Evolutionary conservation across 495 filamentous ascomycete species (phyloP).

Genomic region (Penicillium ucsense): DNA sequence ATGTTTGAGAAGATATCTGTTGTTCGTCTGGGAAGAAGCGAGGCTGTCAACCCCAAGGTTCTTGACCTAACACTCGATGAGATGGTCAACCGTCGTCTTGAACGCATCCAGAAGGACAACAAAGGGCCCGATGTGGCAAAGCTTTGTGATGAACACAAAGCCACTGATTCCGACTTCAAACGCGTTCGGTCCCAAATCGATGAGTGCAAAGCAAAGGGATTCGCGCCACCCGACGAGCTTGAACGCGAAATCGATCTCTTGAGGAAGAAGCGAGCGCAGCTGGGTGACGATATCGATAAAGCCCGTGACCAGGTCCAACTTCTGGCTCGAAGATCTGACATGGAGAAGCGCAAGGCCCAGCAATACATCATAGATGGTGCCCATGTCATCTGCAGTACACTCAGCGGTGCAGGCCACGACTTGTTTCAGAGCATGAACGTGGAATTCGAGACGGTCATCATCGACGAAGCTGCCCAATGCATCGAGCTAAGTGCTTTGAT

Average conservation of each 20-base stretch:
- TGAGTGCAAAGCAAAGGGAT: conserved; percentile 52
- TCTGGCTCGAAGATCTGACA: conserved; percentile 66
- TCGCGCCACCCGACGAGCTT: conserved; percentile 51
- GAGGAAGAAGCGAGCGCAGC: conserved; percentile 63
- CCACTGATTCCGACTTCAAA: conserved; percentile 60
- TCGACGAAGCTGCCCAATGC: conserved; percentile 96
- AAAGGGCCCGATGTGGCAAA: conserved; percentile 49
- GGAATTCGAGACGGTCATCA: conserved; percentile 96
- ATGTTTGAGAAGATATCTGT: conserved; percentile 64
- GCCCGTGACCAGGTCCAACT: conserved; percentile 76
- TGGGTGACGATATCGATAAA: conserved; percentile 74
- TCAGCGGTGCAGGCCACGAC: conserved; percentile 92
- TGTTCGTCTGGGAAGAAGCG: conserved; percentile 81
- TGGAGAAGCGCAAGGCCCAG: conserved; percentile 73
- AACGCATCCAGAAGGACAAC: too few relatives aligned
- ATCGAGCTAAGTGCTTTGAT: conserved; percentile 96
- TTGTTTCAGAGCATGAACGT: conserved; percentile 93
- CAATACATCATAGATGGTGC: conserved; percentile 84
- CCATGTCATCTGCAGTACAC: conserved; percentile 88
- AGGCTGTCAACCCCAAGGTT: conserved; percentile 86
- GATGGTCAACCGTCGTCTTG: conserved; percentile 48
- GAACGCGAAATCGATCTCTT: conserved; percentile 65
- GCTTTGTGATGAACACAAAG: conserved; percentile 72
- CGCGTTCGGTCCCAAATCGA: conserved; percentile 60
- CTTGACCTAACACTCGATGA: conserved; percentile 91